Evolutionary conservation across 345 rosid genomes (phyloP).

Genomic region (Brassica incana): DNA sequence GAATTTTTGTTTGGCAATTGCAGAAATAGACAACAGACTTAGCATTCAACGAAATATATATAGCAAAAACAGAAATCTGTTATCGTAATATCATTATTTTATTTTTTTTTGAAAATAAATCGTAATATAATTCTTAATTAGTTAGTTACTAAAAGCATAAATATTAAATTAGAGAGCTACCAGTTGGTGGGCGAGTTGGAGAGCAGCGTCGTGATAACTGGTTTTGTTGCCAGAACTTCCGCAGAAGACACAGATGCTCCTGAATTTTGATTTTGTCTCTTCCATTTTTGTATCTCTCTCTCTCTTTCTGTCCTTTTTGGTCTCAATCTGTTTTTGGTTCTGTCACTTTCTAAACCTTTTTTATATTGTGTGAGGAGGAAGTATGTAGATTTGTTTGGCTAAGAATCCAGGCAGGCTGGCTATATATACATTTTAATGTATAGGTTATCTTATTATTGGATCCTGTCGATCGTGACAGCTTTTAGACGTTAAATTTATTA

Average conservation of each 20-base stretch:
- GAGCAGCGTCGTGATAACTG: slow-evolving; percentile 43
- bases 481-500: not conserved
- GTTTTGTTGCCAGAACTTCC: slow-evolving; percentile 40
- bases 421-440: slow-evolving; percentile 9
- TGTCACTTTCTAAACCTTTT: slow-evolving; percentile 30
- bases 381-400: slow-evolving; percentile 19
- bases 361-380: slow-evolving; percentile 18
- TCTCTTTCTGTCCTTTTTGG: slow-evolving; percentile 25
- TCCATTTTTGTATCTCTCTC: slow-evolving; percentile 17
- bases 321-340: not conserved
- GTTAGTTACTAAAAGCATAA: not conserved
- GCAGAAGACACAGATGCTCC: slow-evolving; percentile 43
- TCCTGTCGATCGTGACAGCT: slow-evolving; percentile 33
- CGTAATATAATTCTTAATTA: not conserved
- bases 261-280: slow-evolving; percentile 40
- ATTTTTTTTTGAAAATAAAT: no score
- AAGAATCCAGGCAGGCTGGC: slow-evolving; percentile 31
- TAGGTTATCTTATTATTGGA: slow-evolving; percentile 22
- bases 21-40: not conserved
- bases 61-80: not conserved
- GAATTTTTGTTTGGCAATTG: not conserved
- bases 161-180: slow-evolving; percentile 17
- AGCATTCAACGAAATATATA: not conserved
- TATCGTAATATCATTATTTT: not conserved
- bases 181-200: slow-evolving; percentile 37